These are phyloP conservation scores for Acacia confusa DNA, from an alignment of 306 rosid species.

Conservation along the genomic window DNA sequence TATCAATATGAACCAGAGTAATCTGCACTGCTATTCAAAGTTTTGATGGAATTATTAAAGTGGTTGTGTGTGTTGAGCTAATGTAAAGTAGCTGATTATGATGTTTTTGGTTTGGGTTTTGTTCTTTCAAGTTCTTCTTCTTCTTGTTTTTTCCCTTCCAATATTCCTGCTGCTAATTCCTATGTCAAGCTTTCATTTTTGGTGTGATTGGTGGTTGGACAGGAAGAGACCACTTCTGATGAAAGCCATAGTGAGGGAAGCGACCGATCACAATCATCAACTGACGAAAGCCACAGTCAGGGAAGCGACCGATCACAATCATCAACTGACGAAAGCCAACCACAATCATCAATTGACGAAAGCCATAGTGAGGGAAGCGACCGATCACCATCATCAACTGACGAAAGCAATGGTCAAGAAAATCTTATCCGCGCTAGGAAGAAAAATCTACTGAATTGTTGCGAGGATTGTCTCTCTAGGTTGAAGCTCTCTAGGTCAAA, in stretches of 20 bases:
- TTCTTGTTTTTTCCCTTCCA: not conserved
- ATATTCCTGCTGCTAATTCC: not conserved
- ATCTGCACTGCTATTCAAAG: not conserved
- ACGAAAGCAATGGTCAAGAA: not conserved
- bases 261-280: not conserved
- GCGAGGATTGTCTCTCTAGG: not conserved
- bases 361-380: no score
- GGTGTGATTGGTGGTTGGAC: constrained; percentile 22
- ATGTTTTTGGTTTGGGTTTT: not conserved
- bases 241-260: not conserved
- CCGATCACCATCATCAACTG: no score
- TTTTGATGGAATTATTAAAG: not conserved
- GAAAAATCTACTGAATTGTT: not conserved
- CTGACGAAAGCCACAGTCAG: no score
- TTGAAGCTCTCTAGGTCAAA: not conserved
- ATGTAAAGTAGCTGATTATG: not conserved
- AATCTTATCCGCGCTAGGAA: no score
- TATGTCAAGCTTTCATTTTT: not conserved
- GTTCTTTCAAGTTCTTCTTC: not conserved
- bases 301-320: no score
- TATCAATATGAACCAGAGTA: no score
- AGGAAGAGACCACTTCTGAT: constrained; percentile 24
- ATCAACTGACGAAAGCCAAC: no score
- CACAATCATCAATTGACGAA: no score
- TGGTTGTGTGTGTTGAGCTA: not conserved